Percentiles rank a stretch among this genome's conserved stretches.
Conservation (phyloP, 139 green algal genomes). For the Micractinium conductrix region DNA sequence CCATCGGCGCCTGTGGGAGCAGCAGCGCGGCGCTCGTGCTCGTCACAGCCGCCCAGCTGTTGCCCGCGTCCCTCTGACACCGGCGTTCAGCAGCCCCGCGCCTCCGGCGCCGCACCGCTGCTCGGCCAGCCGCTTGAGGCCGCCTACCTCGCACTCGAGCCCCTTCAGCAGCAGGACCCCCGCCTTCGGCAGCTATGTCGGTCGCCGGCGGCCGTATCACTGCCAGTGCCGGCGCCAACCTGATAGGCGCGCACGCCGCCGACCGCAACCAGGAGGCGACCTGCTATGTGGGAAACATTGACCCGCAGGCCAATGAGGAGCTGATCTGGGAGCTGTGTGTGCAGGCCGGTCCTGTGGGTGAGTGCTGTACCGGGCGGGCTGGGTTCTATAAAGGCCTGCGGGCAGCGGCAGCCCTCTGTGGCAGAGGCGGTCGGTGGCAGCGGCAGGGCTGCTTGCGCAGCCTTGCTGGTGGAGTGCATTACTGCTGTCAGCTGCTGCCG, state of each 20-base stretch:
- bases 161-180: too few relatives aligned
- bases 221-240: slow-evolving; percentile 89
- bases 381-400: background rate
- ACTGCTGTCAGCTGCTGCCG: background rate
- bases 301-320: slow-evolving; percentile 94
- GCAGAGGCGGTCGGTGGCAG: background rate
- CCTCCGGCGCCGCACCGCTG: too few relatives aligned
- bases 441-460: background rate
- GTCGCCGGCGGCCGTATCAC: slow-evolving; percentile 88
- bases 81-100: too few relatives aligned
- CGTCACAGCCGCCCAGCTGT: too few relatives aligned
- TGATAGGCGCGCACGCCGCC: slow-evolving; percentile 90
- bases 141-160: too few relatives aligned
- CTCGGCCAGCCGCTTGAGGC: too few relatives aligned
- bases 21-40: too few relatives aligned
- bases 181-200: slow-evolving; percentile 14
- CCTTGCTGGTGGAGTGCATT: background rate
- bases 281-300: slow-evolving; percentile 95
- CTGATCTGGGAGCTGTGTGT: slow-evolving; percentile 98
- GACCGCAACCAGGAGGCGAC: slow-evolving; percentile 95
- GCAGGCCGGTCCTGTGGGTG: slow-evolving; percentile 94
- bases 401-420: background rate
- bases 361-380: slow-evolving; percentile 11
- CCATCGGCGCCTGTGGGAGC: too few relatives aligned
- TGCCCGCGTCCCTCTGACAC: too few relatives aligned